Evolutionary conservation across 1,284 basidiomycete species (phyloP), one percentile per base, ranked within the genome.

Genomic region (Psilocybe mexicana): DNA sequence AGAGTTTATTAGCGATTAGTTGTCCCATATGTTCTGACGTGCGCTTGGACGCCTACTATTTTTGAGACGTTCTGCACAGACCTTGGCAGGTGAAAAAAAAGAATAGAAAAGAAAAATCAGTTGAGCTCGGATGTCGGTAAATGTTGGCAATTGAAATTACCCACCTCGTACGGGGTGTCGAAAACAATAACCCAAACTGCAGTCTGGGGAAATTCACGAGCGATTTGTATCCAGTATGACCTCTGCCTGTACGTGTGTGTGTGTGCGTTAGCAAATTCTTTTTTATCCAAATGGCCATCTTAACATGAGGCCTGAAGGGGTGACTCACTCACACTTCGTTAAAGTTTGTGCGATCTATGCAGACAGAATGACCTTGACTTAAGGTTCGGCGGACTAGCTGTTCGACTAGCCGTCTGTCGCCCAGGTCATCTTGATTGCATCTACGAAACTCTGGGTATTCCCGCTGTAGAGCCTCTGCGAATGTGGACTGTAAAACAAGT

Each of bases 341-440:
- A 62, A 90, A 80, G 72, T 91, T 90, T 18, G 86, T 87, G 59
- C 89, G 79, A 67, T 90, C 89, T 50, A 90, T 82, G 68, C 85
- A 88, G n/a, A 87, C 84, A 14, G 85, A 89, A 43, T 75, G 68
- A 24, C 87, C 86, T 62, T 80, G 70, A 46, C 64, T 61, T 47
- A 90, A 76, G 10, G 77, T 76, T 28, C 71, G 63, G 57, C 83
- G 72, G 5, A 82, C 85, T 38, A 85, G 70, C 6, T 73, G 69
- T 67, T 90, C 88, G 0, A 90, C 88, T 23, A 63, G 71, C 12
- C 76, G 77, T 59, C 89, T 77, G 66, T 79, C 72, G 8, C 80
- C 80, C 25, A 81, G 68, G 58, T 89, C 85, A 65, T 91, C 88
- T 70, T 91, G 88, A 72, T 83, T 89, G 69, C 88, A 91, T 63